These are phyloP conservation scores for Cytospora mali DNA, from an alignment of 2,329 filamentous ascomycete genomes.

Conservation along the genomic window DNA sequence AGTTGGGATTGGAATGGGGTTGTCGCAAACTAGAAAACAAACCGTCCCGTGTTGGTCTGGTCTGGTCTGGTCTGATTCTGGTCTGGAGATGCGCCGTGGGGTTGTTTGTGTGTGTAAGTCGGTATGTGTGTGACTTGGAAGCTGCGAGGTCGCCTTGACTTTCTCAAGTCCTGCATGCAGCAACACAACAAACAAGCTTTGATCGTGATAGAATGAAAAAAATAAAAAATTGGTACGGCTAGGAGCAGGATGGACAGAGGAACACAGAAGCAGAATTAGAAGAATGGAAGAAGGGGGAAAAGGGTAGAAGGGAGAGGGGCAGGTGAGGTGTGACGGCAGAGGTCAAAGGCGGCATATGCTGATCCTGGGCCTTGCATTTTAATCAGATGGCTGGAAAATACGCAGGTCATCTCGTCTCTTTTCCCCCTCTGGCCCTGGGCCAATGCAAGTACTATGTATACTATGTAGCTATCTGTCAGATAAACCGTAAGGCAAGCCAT, in stretches of 20 bases:
- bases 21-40: neutral
- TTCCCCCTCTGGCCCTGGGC: neutral
- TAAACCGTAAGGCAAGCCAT: conserved; percentile 6
- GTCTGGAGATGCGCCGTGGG: no score
- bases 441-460: neutral
- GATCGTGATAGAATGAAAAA: neutral
- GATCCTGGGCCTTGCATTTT: conserved; percentile 8
- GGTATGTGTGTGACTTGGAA: conserved; percentile 8
- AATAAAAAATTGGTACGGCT: conserved; percentile 1
- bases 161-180: conserved; percentile 1
- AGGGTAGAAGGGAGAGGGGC: conserved; percentile 12
- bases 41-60: neutral
- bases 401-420: conserved; percentile 4
- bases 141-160: conserved; percentile 1
- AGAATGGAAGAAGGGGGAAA: conserved; percentile 5
- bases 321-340: conserved; percentile 18
- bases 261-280: neutral
- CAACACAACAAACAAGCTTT: conserved; percentile 1
- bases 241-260: conserved; percentile 2
- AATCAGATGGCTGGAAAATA: conserved; percentile 23
- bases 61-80: no score
- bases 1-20: conserved; percentile 11
- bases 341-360: neutral
- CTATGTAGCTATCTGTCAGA: no score
- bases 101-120: neutral